These are phyloP conservation scores for Penicillium sp. DNA, from an alignment of 2,329 filamentous ascomycete species.

Conservation along the genomic window DNA sequence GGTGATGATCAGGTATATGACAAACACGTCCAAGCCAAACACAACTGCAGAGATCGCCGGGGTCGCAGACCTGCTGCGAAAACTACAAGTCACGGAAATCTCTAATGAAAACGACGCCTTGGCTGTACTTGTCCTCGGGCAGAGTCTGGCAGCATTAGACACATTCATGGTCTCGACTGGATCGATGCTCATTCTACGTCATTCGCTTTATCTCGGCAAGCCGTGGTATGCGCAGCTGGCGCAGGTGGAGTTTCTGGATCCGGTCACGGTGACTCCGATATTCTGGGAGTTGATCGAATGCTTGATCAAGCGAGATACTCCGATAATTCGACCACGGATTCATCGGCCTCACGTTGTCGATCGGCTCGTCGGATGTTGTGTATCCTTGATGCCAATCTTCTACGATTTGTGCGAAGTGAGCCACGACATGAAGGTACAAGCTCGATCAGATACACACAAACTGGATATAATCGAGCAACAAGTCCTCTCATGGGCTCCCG, in stretches of 20 bases:
- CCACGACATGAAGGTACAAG: background rate
- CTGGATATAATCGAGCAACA: background rate
- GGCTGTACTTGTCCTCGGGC: slow-evolving; percentile 2
- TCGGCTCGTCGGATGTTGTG: background rate
- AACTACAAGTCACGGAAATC: background rate
- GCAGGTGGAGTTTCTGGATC: background rate
- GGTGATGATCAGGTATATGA: slow-evolving; percentile 2
- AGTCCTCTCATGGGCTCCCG: background rate
- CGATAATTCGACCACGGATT: slow-evolving; percentile 1
- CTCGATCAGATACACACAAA: background rate
- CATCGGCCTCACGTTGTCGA: slow-evolving; percentile 1
- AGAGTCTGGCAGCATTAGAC: slow-evolving; percentile 2
- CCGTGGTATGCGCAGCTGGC: slow-evolving; percentile 5
- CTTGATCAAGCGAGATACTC: slow-evolving; percentile 1
- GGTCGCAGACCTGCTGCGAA: background rate
- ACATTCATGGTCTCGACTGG: slow-evolving; percentile 3
- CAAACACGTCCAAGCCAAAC: background rate
- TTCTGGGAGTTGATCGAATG: slow-evolving; percentile 4
- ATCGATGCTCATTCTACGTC: slow-evolving; percentile 5
- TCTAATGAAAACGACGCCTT: background rate
- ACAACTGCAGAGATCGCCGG: background rate
- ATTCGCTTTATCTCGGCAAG: slow-evolving; percentile 1
- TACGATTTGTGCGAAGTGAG: slow-evolving; percentile 5
- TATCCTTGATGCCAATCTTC: slow-evolving; percentile 5
- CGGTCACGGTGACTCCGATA: slow-evolving; percentile 1